phyloP scores from a whole-genome alignment of 2,329 filamentous ascomycete genomes.

The Penicillium concentricum region DNA sequence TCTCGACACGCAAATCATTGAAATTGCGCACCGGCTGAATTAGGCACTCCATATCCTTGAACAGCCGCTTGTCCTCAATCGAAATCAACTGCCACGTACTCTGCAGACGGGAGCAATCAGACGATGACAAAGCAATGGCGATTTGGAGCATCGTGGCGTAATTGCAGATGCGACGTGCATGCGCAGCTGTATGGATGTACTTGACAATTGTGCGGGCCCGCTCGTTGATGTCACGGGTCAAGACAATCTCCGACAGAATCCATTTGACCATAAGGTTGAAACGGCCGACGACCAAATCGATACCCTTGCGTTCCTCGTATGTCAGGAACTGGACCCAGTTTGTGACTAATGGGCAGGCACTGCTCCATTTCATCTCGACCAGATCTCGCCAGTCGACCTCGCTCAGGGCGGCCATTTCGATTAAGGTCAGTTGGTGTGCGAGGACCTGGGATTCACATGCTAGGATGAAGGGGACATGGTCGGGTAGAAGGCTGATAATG shows the following conservation, averaged over 20 bases:
- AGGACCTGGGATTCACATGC: constrained; percentile 60
- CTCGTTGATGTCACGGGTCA: constrained; percentile 58
- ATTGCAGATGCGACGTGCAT: constrained; percentile 59
- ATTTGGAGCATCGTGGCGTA: constrained; percentile 67
- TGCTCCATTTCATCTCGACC: constrained; percentile 63
- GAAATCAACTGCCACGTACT: constrained; percentile 61
- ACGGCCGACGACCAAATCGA: constrained; percentile 64
- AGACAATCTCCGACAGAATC: constrained; percentile 61
- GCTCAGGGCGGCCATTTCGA: constrained; percentile 64
- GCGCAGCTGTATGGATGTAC: constrained; percentile 62
- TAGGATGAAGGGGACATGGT: constrained; percentile 63
- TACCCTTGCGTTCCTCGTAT: constrained; percentile 55
- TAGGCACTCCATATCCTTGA: constrained; percentile 60
- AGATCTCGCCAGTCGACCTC: constrained; percentile 68
- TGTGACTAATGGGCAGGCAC: constrained; percentile 50
- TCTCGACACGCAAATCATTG: constrained; percentile 60
- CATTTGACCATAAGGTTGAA: constrained; percentile 69
- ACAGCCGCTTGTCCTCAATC: constrained; percentile 52
- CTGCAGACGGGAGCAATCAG: constrained; percentile 57
- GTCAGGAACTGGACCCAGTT: constrained; percentile 64
- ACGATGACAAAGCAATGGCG: constrained; percentile 60
- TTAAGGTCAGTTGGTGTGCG: constrained; percentile 63
- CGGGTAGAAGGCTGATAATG: constrained; percentile 18
- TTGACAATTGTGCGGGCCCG: constrained; percentile 61
- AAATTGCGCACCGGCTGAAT: constrained; percentile 65